Base-by-base conservation (phyloP, 148 eudicot species). In the Rhododendron williamsianum region DNA sequence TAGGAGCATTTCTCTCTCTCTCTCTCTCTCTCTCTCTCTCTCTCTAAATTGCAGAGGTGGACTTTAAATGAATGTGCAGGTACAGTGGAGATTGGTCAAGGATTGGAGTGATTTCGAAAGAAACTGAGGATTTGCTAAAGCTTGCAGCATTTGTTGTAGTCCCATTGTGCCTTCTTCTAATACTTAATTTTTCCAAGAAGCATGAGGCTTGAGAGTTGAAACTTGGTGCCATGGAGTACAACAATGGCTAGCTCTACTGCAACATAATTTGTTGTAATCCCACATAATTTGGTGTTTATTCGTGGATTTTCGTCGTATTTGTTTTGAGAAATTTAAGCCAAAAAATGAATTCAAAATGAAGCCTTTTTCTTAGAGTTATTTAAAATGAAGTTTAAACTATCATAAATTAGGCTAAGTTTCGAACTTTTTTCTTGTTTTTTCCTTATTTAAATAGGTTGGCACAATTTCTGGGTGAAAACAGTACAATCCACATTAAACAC, bases 31-130 rank as follows among this genome's bases (percentile, higher is more conserved):
- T 27, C 27, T 27, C 27, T 27, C 27, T 27, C 27, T 27, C 27
- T 85, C 58, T 86, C 81, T 73, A 77, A 45, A 36, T 81, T 80
- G 52, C 60, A 45, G 10, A 78, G 11, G 6, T 30, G 54, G 25
- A 25, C 33, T 80, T 41, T 41, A 41, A 3, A n/a, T 81, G 4
- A 27, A 69, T 49, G 10, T 89, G 8, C 85, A 94, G 98, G 87
- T 96, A 96, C 83, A 96, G 98, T 90, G 99, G 99, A 91, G 99
- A 95, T 86, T 96, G 99, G 99, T 96, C 99, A 52, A 94, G 99
- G 85, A 95, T 96, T 87, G 97, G 98, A 43, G 98, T 87, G 82
- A 93, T 95, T 58, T 90, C 99, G 18, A 93, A 76, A 81, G 99
- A 84, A 84, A 89, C 81, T 10, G 99, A 96, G 86, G 93, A 92